phyloP scores from a whole-genome alignment of 2,329 filamentous ascomycete species.

The Cadophora sp. region DNA sequence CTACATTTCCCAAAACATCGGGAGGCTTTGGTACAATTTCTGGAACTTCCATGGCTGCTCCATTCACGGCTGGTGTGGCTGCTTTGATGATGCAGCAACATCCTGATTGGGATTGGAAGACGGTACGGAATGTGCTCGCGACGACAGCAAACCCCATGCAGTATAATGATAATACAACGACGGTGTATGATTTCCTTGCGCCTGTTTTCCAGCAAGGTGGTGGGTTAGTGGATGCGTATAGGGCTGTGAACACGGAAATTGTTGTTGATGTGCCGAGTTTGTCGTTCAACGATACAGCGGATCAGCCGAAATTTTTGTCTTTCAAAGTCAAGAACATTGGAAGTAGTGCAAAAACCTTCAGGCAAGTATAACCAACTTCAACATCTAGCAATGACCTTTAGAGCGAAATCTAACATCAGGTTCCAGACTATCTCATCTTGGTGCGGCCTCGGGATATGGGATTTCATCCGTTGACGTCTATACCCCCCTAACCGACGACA shows the following conservation, averaged over 20 bases:
- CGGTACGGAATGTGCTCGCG: constrained; percentile 32
- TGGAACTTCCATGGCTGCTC: constrained; percentile 49
- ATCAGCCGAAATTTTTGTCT: background rate
- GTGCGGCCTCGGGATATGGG: background rate
- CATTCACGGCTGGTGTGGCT: constrained; percentile 45
- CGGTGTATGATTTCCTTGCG: constrained; percentile 29
- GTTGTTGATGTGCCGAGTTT: constrained; percentile 23
- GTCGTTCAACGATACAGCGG: constrained; percentile 7
- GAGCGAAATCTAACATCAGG: constrained; percentile 26
- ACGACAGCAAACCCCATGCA: constrained; percentile 36
- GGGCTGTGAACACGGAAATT: constrained; percentile 37
- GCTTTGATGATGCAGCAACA: constrained; percentile 40
- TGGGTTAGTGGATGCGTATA: constrained; percentile 45
- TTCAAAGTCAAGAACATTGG: constrained; percentile 39
- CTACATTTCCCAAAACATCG: constrained; percentile 44
- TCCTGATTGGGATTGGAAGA: background rate
- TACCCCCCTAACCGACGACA: background rate
- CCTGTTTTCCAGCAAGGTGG: constrained; percentile 46
- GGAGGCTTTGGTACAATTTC: constrained; percentile 46
- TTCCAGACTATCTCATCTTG: background rate
- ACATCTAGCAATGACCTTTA: too few relatives aligned
- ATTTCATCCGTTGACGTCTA: constrained; percentile 36
- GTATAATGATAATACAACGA: background rate
- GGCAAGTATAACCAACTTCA: constrained; percentile 24
- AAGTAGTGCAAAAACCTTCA: constrained; percentile 28